phyloP scores from a whole-genome alignment of 1,139 yeast species.

The Protomyces macrosporus region DNA sequence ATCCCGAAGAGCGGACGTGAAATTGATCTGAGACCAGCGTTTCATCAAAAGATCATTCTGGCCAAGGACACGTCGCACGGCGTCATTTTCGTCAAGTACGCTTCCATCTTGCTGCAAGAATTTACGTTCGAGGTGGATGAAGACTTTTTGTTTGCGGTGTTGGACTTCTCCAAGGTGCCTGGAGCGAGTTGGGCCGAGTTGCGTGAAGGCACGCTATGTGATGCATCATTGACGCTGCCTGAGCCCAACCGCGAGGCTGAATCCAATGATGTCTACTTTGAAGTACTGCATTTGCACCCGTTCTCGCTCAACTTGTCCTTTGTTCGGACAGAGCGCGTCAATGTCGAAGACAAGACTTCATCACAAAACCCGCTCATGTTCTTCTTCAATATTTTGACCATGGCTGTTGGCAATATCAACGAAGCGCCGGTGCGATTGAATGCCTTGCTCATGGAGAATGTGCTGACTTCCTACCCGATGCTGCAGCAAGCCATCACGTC shows the following conservation, averaged over 20 bases:
- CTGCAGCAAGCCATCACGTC: slow-evolving; percentile 66
- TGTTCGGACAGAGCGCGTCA: slow-evolving; percentile 78
- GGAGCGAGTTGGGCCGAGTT: slow-evolving; percentile 41
- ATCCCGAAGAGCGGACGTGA: slow-evolving; percentile 81
- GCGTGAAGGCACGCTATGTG: slow-evolving; percentile 48
- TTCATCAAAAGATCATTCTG: slow-evolving; percentile 75
- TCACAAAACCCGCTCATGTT: slow-evolving; percentile 60
- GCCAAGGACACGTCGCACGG: slow-evolving; percentile 90
- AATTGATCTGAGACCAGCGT: slow-evolving; percentile 81
- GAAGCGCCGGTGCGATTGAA: slow-evolving; percentile 93
- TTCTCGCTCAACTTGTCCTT: slow-evolving; percentile 82
- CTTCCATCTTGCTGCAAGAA: slow-evolving; percentile 82
- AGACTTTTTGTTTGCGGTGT: slow-evolving; percentile 75
- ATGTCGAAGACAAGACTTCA: slow-evolving; percentile 50
- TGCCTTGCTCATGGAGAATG: slow-evolving; percentile 80
- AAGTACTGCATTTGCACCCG: slow-evolving; percentile 88
- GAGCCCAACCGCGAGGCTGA: slow-evolving; percentile 59
- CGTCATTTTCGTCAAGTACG: slow-evolving; percentile 81
- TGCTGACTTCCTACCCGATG: slow-evolving; percentile 76
- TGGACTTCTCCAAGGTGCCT: slow-evolving; percentile 67
- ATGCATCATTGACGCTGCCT: slow-evolving; percentile 55
- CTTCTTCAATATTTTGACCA: slow-evolving; percentile 80
- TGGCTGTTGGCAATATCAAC: slow-evolving; percentile 95
- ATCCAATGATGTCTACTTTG: slow-evolving; percentile 78
- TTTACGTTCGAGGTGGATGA: slow-evolving; percentile 90